These are phyloP conservation scores for Tuctoria greenei DNA, from an alignment of 176 grass and related monocot species.

Conservation along the genomic window DNA sequence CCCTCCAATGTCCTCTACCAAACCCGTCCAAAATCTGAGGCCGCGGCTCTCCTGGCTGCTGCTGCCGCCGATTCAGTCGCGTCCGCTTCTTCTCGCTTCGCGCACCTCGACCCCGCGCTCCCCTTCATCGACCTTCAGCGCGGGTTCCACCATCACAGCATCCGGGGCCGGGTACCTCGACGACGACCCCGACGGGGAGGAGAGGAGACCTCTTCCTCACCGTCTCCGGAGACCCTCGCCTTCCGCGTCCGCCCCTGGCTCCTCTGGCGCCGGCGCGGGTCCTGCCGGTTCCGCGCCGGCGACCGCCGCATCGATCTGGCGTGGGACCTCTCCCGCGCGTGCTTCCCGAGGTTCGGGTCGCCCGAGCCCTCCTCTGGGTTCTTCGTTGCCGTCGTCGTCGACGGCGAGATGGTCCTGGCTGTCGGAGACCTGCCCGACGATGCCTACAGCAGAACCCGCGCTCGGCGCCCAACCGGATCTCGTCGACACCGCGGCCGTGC, in stretches of 20 bases:
- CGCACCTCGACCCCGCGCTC: no score
- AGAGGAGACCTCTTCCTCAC: no score
- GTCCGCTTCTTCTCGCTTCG: slow-evolving; percentile 8
- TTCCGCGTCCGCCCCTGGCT: slow-evolving; percentile 73
- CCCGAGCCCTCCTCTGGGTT: slow-evolving; percentile 65
- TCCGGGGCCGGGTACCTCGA: slow-evolving; percentile 20
- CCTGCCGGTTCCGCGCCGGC: slow-evolving; percentile 44
- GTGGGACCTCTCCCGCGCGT: slow-evolving; percentile 65
- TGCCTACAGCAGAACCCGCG: slow-evolving; percentile 49
- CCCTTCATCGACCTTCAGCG: no score
- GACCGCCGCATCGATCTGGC: slow-evolving; percentile 48
- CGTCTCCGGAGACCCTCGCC: slow-evolving; percentile 38
- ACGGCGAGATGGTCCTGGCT: slow-evolving; percentile 68
- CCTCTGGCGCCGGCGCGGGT: slow-evolving; percentile 57
- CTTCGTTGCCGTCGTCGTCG: slow-evolving; percentile 65
- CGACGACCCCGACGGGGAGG: slow-evolving; percentile 44
- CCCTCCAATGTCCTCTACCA: slow-evolving; percentile 92
- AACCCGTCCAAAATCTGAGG: slow-evolving; percentile 64
- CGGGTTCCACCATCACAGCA: not conserved
- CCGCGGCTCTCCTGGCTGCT: slow-evolving; percentile 37
- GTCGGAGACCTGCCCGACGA: slow-evolving; percentile 63
- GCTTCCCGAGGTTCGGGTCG: slow-evolving; percentile 37
- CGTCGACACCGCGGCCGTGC: no score
- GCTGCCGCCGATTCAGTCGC: slow-evolving; percentile 32
- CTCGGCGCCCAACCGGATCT: not conserved